Conservation (phyloP, 371 early-diverging fungal species). For the Mortierella sp. region DNA sequence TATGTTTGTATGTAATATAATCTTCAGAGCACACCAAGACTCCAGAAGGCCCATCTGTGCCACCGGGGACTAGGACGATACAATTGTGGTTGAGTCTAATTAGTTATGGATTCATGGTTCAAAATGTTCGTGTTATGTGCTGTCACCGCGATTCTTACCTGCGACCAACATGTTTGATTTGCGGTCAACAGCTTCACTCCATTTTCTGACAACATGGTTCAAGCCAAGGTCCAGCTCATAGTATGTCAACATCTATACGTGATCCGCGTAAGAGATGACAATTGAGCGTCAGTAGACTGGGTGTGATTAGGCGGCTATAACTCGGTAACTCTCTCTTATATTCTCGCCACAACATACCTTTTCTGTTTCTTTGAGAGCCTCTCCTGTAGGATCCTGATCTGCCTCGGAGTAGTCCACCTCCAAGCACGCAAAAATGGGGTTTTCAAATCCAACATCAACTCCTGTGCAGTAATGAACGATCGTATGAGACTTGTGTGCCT, state of each 20-base stretch:
- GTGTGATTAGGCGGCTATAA: neutral
- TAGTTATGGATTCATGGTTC: neutral
- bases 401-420: constrained; percentile 92
- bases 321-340: neutral
- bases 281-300: neutral
- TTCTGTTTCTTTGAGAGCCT: constrained; percentile 80
- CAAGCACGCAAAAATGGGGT: constrained; percentile 96
- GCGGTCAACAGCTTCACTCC: constrained; percentile 87
- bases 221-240: constrained; percentile 98
- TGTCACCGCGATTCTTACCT: constrained; percentile 53
- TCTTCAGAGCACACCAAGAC: constrained; percentile 96
- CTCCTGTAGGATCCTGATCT: constrained; percentile 85
- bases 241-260: constrained; percentile 78
- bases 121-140: neutral
- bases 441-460: constrained; percentile 98
- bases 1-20: constrained; percentile 89
- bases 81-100: neutral
- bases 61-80: constrained; percentile 81
- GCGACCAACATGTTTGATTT: constrained; percentile 87
- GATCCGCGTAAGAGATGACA: neutral
- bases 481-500: constrained; percentile 89
- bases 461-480: constrained; percentile 85
- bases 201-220: constrained; percentile 97
- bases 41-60: constrained; percentile 96
- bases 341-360: constrained; percentile 59